These are phyloP conservation scores for Pichia scutulata DNA, from an alignment of 805 yeast species.

Conservation along the genomic window DNA sequence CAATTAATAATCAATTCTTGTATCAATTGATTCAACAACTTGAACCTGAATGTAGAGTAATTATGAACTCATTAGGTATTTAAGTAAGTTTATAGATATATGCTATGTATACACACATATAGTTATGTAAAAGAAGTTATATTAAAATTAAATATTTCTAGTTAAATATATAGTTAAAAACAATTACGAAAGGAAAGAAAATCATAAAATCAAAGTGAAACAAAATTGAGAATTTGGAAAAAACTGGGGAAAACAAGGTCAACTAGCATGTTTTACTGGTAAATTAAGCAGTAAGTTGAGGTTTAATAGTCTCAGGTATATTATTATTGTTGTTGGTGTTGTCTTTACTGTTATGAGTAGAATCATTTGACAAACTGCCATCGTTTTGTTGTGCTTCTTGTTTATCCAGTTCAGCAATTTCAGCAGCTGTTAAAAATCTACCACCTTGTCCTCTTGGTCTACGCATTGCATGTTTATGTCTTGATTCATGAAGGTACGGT, in stretches of 20 bases:
- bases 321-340: background rate
- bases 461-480: constrained; percentile 99
- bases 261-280: too few species aligned
- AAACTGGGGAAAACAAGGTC: too few species aligned
- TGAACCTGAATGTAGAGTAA: constrained; percentile 5
- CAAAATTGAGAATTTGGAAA: background rate
- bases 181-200: background rate
- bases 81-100: background rate
- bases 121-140: background rate
- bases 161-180: background rate
- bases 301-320: background rate
- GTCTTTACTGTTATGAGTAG: background rate
- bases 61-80: constrained; percentile 2
- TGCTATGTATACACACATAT: background rate
- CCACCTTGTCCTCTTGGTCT: constrained; percentile 99
- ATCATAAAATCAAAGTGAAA: background rate
- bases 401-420: constrained; percentile 48
- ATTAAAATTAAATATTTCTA: background rate
- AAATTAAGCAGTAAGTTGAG: background rate
- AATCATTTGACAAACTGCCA: background rate
- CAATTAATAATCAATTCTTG: constrained; percentile 2
- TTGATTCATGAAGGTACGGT: constrained; percentile 91
- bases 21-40: constrained; percentile 1
- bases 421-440: constrained; percentile 90
- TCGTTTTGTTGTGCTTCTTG: constrained; percentile 1